A percentile compares a stretch with the other conserved stretches of the same genome.
These are phyloP conservation scores for Lodderomyces elongisporus DNA, from an alignment of 1,139 yeast genomes.

Conservation along the genomic window DNA sequence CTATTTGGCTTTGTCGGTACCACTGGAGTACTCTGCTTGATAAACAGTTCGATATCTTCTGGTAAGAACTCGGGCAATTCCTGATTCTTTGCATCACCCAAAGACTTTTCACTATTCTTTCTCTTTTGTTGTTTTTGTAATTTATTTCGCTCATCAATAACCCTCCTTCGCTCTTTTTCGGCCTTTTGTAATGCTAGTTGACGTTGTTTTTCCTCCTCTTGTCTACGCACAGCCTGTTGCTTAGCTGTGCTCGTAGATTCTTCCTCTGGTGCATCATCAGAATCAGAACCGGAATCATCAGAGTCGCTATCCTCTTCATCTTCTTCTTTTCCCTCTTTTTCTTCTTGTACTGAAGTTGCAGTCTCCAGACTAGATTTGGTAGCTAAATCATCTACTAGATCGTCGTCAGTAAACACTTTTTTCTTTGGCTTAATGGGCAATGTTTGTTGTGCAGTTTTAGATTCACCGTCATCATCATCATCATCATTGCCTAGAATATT, in stretches of 20 bases:
- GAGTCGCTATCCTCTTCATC: constrained; percentile 12
- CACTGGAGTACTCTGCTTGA: constrained; percentile 11
- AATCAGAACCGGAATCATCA: constrained; percentile 19
- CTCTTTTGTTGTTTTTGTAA: constrained; percentile 38
- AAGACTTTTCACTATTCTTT: constrained; percentile 13
- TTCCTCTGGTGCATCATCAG: constrained; percentile 49
- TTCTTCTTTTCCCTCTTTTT: constrained; percentile 11
- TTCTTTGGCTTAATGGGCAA: constrained; percentile 8
- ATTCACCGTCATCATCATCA: constrained; percentile 14
- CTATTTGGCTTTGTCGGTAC: constrained; percentile 19
- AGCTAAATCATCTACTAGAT: neutral
- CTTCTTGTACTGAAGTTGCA: constrained; percentile 7
- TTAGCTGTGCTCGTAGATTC: constrained; percentile 32
- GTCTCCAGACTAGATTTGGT: constrained; percentile 1
- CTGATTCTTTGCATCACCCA: constrained; percentile 9
- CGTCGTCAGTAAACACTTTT: constrained; percentile 1
- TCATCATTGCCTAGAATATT: constrained; percentile 4
- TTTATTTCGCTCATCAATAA: constrained; percentile 41
- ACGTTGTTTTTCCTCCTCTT: constrained; percentile 23
- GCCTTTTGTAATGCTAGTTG: constrained; percentile 11
- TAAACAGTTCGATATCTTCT: constrained; percentile 38
- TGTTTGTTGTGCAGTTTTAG: too few species aligned
- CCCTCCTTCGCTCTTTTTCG: constrained; percentile 44
- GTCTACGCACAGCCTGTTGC: constrained; percentile 28
- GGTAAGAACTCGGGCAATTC: constrained; percentile 50